Base-by-base conservation (phyloP, 345 rosid genomes). In the Cardamine resedifolia region DNA sequence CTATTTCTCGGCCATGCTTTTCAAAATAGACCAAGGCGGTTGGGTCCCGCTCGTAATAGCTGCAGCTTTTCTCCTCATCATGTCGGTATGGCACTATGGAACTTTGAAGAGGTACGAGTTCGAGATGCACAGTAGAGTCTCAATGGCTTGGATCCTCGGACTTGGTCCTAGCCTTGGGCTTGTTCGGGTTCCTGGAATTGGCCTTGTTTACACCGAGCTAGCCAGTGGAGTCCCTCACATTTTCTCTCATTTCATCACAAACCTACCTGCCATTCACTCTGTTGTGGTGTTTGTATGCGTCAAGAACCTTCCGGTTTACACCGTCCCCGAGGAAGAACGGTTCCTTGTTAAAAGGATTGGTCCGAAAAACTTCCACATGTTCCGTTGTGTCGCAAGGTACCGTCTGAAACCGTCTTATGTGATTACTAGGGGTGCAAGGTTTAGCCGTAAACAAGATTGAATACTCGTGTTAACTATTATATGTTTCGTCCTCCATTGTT, bases 21-120 rank as follows among this genome's bases (percentile, higher is more conserved):
- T 87, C 23, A 93, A 93, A 74, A 68, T 87, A 52, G 86, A 84
- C 1, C 89, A 87, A 70, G 94, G 97, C 8, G 97, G 98, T 58
- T 93, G 98, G 97, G 86, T 93, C 33, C 98, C 97, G 5, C 90
- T 93, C 23, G 96, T 88, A 16, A 87, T 93, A 18, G 90, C 97
- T 31, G 65, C 88, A 41, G 73, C 88, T 51, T 91, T 93, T 31
- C 88, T 91, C 12, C 77, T 90, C 67, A 82, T 88, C 19, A 90
- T 93, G 98, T 93, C 85, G 36, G 92, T 87, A 56, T 93, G 97
- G 97, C 90, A 88, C 59, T 86, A 88, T 8, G 97, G 98, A 66
- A 86, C 97, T 70, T 88, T 90, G 73, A 87, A 88, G 73, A 87
- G 87, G 86, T 75, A 88, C 5, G 87, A 86, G 53, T 86, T 87